A percentile compares a stretch with the other conserved stretches of the same genome.
Evolutionary conservation across 768 basidiomycete species (phyloP).

Genomic region (Boletus sp.): DNA sequence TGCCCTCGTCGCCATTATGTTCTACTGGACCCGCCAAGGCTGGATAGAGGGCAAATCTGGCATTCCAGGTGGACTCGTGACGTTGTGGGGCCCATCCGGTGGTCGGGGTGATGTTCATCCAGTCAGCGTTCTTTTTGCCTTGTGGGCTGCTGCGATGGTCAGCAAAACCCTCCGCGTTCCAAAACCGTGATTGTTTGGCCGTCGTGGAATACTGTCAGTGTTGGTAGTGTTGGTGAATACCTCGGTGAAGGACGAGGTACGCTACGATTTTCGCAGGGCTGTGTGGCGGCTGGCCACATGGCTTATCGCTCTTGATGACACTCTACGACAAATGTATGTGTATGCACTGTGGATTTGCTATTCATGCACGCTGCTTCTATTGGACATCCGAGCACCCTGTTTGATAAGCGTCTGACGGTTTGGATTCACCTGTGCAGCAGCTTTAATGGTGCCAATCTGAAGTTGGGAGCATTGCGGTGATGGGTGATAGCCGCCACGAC

Average conservation of each 20-base stretch:
- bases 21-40: constrained; percentile 79
- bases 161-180: constrained; percentile 93
- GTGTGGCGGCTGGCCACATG: not conserved
- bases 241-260: constrained; percentile 2
- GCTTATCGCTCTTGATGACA: constrained; percentile 9
- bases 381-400: not conserved
- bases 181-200: constrained; percentile 50
- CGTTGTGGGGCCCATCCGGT: constrained; percentile 67
- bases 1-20: constrained; percentile 71
- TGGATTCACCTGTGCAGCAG: too few species aligned
- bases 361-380: not conserved
- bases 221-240: not conserved
- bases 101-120: constrained; percentile 85
- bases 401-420: too few species aligned
- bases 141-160: constrained; percentile 96
- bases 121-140: constrained; percentile 70
- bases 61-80: constrained; percentile 71
- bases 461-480: too few species aligned
- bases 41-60: constrained; percentile 81
- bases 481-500: not conserved
- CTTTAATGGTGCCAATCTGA: too few species aligned
- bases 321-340: constrained; percentile 17
- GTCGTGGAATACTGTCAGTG: not conserved
- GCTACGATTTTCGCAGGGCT: constrained; percentile 3
- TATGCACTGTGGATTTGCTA: constrained; percentile 7